Conservation (phyloP, 768 basidiomycete genomes). For the Exsudoporus frostii region DNA sequence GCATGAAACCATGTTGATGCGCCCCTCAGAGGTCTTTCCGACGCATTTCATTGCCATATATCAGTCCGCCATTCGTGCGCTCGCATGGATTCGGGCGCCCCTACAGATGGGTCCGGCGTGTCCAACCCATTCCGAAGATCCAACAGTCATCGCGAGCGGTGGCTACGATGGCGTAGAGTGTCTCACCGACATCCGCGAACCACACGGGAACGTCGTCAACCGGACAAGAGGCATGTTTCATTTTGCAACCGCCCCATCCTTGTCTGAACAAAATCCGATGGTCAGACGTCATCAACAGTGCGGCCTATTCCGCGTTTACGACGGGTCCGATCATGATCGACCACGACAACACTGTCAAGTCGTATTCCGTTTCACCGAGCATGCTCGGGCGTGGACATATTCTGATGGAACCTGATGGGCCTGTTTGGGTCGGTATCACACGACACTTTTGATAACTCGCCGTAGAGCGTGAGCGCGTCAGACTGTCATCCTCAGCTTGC, state of each 20-base stretch:
- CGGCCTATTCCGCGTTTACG: constrained; percentile 63
- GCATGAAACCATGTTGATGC: background rate
- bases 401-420: constrained; percentile 71
- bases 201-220: constrained; percentile 64
- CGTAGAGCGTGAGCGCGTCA: constrained; percentile 67
- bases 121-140: constrained; percentile 51
- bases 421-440: constrained; percentile 66
- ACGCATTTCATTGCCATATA: constrained; percentile 72
- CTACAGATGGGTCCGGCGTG: constrained; percentile 44
- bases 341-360: constrained; percentile 78
- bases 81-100: constrained; percentile 76
- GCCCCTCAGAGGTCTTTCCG: constrained; percentile 46
- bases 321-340: constrained; percentile 78
- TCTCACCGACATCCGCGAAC: constrained; percentile 74
- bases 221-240: constrained; percentile 62
- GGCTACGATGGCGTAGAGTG: constrained; percentile 80
- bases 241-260: background rate
- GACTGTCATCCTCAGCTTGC: constrained; percentile 88
- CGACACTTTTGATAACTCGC: background rate
- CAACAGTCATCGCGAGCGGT: constrained; percentile 70
- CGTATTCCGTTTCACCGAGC: constrained; percentile 65
- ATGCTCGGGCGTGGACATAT: constrained; percentile 73
- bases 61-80: constrained; percentile 72
- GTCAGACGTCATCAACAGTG: constrained; percentile 71
- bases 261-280: background rate